phyloP scores from a whole-genome alignment of 805 yeast species.

The Candida orba region DNA sequence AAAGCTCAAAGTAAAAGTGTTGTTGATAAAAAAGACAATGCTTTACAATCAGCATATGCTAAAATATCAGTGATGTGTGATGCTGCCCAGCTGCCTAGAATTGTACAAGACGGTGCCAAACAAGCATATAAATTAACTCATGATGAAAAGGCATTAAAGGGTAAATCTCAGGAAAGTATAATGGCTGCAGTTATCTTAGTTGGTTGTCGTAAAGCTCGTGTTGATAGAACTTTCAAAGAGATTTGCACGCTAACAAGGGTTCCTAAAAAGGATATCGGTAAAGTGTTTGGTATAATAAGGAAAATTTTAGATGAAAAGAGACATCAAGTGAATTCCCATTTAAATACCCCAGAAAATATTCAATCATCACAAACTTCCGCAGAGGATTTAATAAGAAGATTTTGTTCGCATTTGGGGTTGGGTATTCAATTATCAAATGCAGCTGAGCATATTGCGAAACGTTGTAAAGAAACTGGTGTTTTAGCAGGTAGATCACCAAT shows the following conservation, averaged over 20 bases:
- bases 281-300: constrained; percentile 80
- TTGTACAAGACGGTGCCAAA: constrained; percentile 96
- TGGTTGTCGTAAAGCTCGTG: constrained; percentile 91
- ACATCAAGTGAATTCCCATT: constrained; percentile 17
- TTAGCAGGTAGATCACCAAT: constrained; percentile 96
- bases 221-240: constrained; percentile 91
- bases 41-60: constrained; percentile 80
- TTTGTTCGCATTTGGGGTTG: constrained; percentile 91
- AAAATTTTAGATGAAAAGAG: constrained; percentile 46
- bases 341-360: constrained; percentile 32
- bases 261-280: constrained; percentile 90
- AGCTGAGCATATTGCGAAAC: constrained; percentile 86
- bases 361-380: constrained; percentile 83
- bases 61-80: constrained; percentile 95
- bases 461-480: constrained; percentile 86
- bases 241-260: constrained; percentile 93
- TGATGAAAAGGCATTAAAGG: constrained; percentile 79
- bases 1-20: constrained; percentile 83
- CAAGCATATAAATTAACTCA: constrained; percentile 90
- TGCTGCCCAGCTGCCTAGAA: constrained; percentile 88
- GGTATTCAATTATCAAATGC: constrained; percentile 80
- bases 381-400: constrained; percentile 90
- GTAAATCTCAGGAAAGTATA: constrained; percentile 86
- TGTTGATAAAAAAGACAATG: constrained; percentile 83
- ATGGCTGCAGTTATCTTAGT: constrained; percentile 95